Percentiles rank a stretch among this genome's conserved stretches.
These are phyloP conservation scores for Rhizopus delemar DNA, from an alignment of 371 early-diverging fungal species.

Conservation along the genomic window DNA sequence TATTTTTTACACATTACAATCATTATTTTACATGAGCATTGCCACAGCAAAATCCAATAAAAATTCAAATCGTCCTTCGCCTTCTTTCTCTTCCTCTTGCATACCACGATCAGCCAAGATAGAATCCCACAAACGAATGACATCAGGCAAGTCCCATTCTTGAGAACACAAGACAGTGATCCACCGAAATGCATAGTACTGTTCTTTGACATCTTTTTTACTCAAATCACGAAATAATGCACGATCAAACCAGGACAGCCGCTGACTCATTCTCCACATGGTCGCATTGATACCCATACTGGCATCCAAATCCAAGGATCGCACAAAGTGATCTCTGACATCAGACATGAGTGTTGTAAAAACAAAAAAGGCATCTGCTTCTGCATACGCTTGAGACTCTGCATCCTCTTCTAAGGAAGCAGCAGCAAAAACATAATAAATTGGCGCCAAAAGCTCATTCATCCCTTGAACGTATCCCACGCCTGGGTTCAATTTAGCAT, in stretches of 20 bases:
- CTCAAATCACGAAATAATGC: slow-evolving; percentile 65
- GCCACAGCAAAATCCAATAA: slow-evolving; percentile 76
- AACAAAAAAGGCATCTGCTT: slow-evolving; percentile 85
- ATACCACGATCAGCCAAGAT: slow-evolving; percentile 64
- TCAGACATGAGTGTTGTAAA: slow-evolving; percentile 75
- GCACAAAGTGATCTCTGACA: slow-evolving; percentile 80
- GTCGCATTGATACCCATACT: slow-evolving; percentile 65
- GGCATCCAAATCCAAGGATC: slow-evolving; percentile 65
- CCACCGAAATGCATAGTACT: slow-evolving; percentile 87
- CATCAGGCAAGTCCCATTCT: slow-evolving; percentile 82
- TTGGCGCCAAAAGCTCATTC: slow-evolving; percentile 85
- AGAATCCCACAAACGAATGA: slow-evolving; percentile 85
- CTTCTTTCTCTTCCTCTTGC: slow-evolving; percentile 34
- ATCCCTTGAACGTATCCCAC: slow-evolving; percentile 91
- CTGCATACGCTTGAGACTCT: slow-evolving; percentile 70
- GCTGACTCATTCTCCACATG: slow-evolving; percentile 60
- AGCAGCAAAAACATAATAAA: slow-evolving; percentile 78
- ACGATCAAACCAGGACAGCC: slow-evolving; percentile 61
- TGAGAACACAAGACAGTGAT: slow-evolving; percentile 80
- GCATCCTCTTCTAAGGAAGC: slow-evolving; percentile 48
- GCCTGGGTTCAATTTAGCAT: slow-evolving; percentile 83
- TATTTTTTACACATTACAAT: background rate
- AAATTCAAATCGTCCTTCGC: slow-evolving; percentile 59
- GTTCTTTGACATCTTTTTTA: slow-evolving; percentile 72
- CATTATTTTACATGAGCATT: slow-evolving; percentile 69